phyloP scores from a whole-genome alignment of 2,329 filamentous ascomycete species.

The Fusarium continuum region DNA sequence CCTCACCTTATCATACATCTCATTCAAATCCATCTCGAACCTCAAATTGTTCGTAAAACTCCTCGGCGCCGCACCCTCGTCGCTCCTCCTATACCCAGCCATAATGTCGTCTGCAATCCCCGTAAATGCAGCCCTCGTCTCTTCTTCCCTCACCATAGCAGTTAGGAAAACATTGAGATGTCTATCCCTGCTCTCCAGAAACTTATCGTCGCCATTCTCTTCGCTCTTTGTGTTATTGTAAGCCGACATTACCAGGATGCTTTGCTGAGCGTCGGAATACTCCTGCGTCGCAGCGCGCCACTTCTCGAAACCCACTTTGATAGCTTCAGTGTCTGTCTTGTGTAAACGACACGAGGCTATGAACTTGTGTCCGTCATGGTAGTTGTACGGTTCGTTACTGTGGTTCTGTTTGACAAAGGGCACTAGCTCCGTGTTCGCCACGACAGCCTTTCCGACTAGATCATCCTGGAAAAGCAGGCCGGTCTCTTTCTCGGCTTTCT shows the following conservation, averaged over 20 bases:
- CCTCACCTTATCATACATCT: constrained; percentile 31
- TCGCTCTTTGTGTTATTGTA: constrained; percentile 25
- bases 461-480: constrained; percentile 26
- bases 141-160: constrained; percentile 17
- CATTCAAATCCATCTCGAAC: constrained; percentile 24
- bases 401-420: constrained; percentile 39
- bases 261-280: constrained; percentile 28
- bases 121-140: constrained; percentile 9
- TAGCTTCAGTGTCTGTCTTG: constrained; percentile 8
- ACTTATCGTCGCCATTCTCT: constrained; percentile 1
- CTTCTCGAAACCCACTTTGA: constrained; percentile 34
- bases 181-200: constrained; percentile 38
- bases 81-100: constrained; percentile 3
- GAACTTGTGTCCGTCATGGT: constrained; percentile 45
- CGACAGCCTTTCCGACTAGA: constrained; percentile 31
- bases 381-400: constrained; percentile 33
- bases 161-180: constrained; percentile 14
- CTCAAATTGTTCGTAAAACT: constrained; percentile 39
- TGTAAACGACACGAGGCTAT: constrained; percentile 38
- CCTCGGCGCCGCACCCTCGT: constrained; percentile 10
- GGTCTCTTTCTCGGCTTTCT: constrained; percentile 38
- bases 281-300: constrained; percentile 40
- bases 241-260: constrained; percentile 19
- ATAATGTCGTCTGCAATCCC: constrained; percentile 18
- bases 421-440: constrained; percentile 34